phyloP scores from a whole-genome alignment of 2,329 filamentous ascomycete genomes.

The Aspergillus intermedius region DNA sequence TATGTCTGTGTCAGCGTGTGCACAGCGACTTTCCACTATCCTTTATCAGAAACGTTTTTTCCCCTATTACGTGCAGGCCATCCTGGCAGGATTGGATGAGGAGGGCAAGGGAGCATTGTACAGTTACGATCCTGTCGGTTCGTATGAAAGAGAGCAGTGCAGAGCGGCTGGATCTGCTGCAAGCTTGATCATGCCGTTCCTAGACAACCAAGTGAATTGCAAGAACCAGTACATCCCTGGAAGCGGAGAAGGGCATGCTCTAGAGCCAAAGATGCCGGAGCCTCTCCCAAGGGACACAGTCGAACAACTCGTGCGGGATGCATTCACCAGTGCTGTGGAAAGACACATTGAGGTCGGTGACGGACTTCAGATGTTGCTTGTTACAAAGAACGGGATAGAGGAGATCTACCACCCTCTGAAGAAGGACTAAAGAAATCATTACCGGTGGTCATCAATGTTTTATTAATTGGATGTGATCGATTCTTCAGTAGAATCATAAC shows the following conservation, averaged over 20 bases:
- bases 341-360: constrained; percentile 99
- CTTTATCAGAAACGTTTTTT: constrained; percentile 98
- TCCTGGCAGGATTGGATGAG: constrained; percentile 89
- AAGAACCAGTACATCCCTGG: constrained; percentile 96
- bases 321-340: constrained; percentile 96
- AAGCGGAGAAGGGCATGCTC: constrained; percentile 72
- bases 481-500: constrained; percentile 7
- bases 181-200: constrained; percentile 95
- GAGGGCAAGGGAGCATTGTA: constrained; percentile 91
- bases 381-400: constrained; percentile 80
- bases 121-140: constrained; percentile 95
- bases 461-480: constrained; percentile 6
- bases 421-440: constrained; percentile 61
- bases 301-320: constrained; percentile 86
- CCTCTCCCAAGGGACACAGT: constrained; percentile 68
- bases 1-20: constrained; percentile 90
- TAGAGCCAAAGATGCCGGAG: constrained; percentile 55
- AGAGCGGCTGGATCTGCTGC: constrained; percentile 86
- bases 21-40: constrained; percentile 88
- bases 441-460: constrained; percentile 3
- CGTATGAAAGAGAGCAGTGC: constrained; percentile 95
- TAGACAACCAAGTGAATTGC: constrained; percentile 99
- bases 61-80: constrained; percentile 95
- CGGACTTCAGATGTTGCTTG: constrained; percentile 88
- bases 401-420: constrained; percentile 81